Evolutionary conservation across 2,329 filamentous ascomycete genomes (phyloP), one percentile per base, ranked within the genome.

Genomic region (Talaromyces islandicus): DNA sequence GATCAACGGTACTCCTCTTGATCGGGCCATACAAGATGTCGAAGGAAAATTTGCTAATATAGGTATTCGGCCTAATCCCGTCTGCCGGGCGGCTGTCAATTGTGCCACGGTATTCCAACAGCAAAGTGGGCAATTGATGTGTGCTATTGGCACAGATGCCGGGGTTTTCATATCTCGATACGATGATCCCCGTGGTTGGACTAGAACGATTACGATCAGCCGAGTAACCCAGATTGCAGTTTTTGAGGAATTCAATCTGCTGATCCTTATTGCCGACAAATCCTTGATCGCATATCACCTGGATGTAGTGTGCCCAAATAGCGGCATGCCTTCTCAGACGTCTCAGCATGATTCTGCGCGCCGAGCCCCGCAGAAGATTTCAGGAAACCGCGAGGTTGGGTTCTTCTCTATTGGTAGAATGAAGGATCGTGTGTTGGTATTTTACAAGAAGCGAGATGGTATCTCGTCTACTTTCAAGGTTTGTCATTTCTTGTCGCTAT

Each of bases 331-430:
- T 10, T 63, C 73, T 25, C 54, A 84, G 83, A 57, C 87, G 82
- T 67, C 86, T 7, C 60, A 62, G 21, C 77, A 85, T 65, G 91
- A 96, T 71, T 93, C 87, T 50, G 82, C 87, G 3, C 86, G 91
- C 27, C 86, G 90, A 64, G 91, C 94, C n/a, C 94, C 94, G 0
- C 93, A 97, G 72, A 91, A 93, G 68, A 83, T 99, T 35, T 90
- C 87, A 2, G 88, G 88, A 29, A 89, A 88, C 64, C 90, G 94
- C 71, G 94, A 99, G 70, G 92, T 99, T 21, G 90, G 92, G 14
- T 99, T 97, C 81, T 99, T 99, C 73, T 91, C 92, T 17, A 94
- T 92, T 1, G 94, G 93, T 10, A 87, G 90, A 62, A 97, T 99
- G 92, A 99, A 99, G 80, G 94, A 99, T 63, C 86, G 94, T 7